A percentile compares a stretch with the other conserved stretches of the same genome.
These are phyloP conservation scores for Rhizopogon vulgaris DNA, from an alignment of 768 basidiomycete species.

Conservation along the genomic window DNA sequence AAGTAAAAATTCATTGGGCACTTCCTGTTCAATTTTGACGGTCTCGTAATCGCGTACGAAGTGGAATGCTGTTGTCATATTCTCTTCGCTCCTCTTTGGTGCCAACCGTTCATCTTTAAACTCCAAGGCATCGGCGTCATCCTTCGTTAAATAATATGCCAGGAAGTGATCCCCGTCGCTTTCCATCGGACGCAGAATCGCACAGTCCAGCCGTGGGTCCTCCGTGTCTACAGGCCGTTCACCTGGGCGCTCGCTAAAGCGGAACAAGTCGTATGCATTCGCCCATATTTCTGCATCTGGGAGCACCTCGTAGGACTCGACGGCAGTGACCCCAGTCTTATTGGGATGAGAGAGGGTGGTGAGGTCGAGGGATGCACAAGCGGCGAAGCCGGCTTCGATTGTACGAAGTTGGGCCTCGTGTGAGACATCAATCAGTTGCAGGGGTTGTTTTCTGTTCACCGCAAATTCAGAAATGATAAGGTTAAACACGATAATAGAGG, in stretches of 20 bases:
- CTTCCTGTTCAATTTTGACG: conserved; percentile 80
- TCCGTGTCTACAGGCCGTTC: conserved; percentile 64
- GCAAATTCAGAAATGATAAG: not conserved
- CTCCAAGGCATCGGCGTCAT: conserved; percentile 61
- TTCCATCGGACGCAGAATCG: conserved; percentile 82
- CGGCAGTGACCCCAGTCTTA: conserved; percentile 66
- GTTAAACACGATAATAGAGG: not conserved
- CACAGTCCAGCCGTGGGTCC: conserved; percentile 79
- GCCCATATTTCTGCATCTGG: conserved; percentile 87
- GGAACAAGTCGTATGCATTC: conserved; percentile 83
- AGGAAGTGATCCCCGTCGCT: conserved; percentile 86
- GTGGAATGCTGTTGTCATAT: conserved; percentile 64
- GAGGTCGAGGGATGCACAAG: conserved; percentile 52
- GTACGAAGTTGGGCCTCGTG: conserved; percentile 67
- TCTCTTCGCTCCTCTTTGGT: conserved; percentile 45
- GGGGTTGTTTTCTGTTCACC: conserved; percentile 40
- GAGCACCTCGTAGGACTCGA: conserved; percentile 77
- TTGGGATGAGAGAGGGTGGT: conserved; percentile 65
- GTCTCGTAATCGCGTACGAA: conserved; percentile 84
- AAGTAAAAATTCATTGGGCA: conserved; percentile 77
- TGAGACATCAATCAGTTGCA: conserved; percentile 61
- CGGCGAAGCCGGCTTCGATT: conserved; percentile 72
- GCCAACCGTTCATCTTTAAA: conserved; percentile 57
- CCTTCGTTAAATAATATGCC: conserved; percentile 75
- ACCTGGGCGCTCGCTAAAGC: conserved; percentile 83